Evolutionary conservation across 257 asterid species (phyloP).

Genomic region (Misopates orontium): DNA sequence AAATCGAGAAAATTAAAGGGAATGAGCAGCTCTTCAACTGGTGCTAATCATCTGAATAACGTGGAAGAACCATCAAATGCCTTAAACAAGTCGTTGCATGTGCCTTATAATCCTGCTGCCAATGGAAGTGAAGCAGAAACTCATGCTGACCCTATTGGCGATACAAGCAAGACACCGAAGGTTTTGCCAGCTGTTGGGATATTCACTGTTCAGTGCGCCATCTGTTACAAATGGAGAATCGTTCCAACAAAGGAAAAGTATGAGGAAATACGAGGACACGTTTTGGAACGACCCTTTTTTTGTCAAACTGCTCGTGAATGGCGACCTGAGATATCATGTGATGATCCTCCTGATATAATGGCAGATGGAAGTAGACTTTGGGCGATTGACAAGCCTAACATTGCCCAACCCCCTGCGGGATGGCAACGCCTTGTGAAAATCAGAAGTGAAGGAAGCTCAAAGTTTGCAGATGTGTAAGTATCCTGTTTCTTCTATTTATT

Average conservation of each 20-base stretch:
- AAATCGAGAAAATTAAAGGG: slow-evolving; percentile 39
- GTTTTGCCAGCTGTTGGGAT: slow-evolving; percentile 74
- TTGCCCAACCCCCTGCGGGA: slow-evolving; percentile 79
- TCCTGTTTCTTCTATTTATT: slow-evolving; percentile 10
- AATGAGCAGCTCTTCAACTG: slow-evolving; percentile 30
- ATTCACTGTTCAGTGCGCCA: slow-evolving; percentile 72
- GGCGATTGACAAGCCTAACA: slow-evolving; percentile 90
- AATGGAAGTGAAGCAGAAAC: slow-evolving; percentile 38
- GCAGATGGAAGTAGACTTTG: slow-evolving; percentile 85
- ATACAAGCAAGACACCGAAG: slow-evolving; percentile 42
- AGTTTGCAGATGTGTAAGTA: slow-evolving; percentile 89
- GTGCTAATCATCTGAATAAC: slow-evolving; percentile 30
- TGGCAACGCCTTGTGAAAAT: slow-evolving; percentile 78
- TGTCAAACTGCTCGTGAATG: slow-evolving; percentile 75
- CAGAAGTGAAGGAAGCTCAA: slow-evolving; percentile 82
- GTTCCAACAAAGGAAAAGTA: slow-evolving; percentile 72
- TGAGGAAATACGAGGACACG: slow-evolving; percentile 75
- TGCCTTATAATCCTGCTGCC: slow-evolving; percentile 56
- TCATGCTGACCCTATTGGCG: slow-evolving; percentile 22
- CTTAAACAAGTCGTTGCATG: slow-evolving; percentile 45
- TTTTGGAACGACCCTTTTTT: slow-evolving; percentile 59
- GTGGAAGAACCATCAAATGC: slow-evolving; percentile 34
- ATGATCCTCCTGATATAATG: slow-evolving; percentile 65
- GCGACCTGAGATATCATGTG: slow-evolving; percentile 67
- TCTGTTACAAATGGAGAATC: slow-evolving; percentile 85